Conservation (phyloP, 495 filamentous ascomycete species). For the Penicillium lividum region DNA sequence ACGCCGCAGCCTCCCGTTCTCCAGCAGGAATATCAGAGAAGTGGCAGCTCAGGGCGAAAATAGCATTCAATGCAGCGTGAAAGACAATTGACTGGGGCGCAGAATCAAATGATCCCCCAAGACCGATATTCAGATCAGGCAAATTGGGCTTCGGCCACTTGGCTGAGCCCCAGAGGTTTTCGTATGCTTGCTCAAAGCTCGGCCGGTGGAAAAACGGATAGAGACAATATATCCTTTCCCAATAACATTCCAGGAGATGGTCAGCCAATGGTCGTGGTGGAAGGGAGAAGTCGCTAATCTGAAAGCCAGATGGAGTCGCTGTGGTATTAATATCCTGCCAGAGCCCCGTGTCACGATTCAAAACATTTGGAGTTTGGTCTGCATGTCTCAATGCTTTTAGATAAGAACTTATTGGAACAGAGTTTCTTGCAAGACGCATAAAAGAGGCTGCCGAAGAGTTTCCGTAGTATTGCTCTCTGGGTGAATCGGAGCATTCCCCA, state of each 20-base stretch:
- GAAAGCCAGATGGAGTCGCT: slow-evolving; percentile 16
- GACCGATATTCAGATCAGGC: slow-evolving; percentile 37
- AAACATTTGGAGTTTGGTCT: slow-evolving; percentile 5
- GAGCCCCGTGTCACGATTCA: slow-evolving; percentile 19
- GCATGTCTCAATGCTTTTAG: slow-evolving; percentile 16
- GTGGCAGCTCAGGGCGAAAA: slow-evolving; percentile 48
- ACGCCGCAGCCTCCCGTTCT: slow-evolving; percentile 37
- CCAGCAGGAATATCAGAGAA: slow-evolving; percentile 41
- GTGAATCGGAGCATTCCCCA: slow-evolving; percentile 25
- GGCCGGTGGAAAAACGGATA: slow-evolving; percentile 51
- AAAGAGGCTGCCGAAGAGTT: slow-evolving; percentile 46
- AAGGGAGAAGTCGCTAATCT: slow-evolving; percentile 35
- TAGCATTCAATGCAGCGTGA: slow-evolving; percentile 44
- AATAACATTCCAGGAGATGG: slow-evolving; percentile 44
- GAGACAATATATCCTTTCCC: slow-evolving; percentile 41
- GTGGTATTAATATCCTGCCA: slow-evolving; percentile 25
- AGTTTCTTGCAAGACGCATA: slow-evolving; percentile 39
- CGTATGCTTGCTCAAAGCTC: slow-evolving; percentile 43
- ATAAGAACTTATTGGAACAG: slow-evolving; percentile 24
- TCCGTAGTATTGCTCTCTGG: slow-evolving; percentile 40
- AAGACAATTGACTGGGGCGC: slow-evolving; percentile 43
- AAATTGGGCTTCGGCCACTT: slow-evolving; percentile 23
- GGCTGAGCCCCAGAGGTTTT: slow-evolving; percentile 40
- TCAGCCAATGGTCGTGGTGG: slow-evolving; percentile 48
- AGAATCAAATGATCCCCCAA: slow-evolving; percentile 42